phyloP scores from a whole-genome alignment of 305 asterid genomes.

The Ajuga reptans region DNA sequence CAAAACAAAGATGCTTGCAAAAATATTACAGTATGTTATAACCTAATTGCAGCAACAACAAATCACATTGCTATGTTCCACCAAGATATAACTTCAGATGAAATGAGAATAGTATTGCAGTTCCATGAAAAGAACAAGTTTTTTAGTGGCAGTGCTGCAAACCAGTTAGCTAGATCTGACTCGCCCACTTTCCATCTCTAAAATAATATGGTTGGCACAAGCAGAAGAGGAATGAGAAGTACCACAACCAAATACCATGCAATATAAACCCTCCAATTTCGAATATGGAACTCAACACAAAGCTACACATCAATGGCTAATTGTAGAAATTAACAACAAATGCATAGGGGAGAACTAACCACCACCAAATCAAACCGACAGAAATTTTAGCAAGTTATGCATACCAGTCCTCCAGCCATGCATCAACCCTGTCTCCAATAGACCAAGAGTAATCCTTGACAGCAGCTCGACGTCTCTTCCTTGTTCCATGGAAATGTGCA shows the following conservation, averaged over 20 bases:
- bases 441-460: slow-evolving; percentile 66
- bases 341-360: neutral
- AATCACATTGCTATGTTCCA: neutral
- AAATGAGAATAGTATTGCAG: neutral
- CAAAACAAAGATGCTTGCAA: slow-evolving; percentile 7
- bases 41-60: neutral
- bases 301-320: neutral
- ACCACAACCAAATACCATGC: neutral
- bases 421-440: slow-evolving; percentile 85
- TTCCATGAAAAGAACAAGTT: neutral
- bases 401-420: slow-evolving; percentile 68
- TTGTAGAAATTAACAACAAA: neutral
- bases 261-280: neutral
- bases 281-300: neutral
- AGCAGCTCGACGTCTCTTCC: slow-evolving; percentile 81
- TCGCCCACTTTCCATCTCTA: neutral
- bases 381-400: slow-evolving; percentile 12
- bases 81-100: slow-evolving; percentile 3
- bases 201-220: neutral
- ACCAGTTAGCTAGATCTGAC: neutral
- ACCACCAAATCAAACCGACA: slow-evolving; percentile 12
- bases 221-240: neutral
- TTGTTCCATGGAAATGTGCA: slow-evolving; percentile 49
- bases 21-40: neutral
- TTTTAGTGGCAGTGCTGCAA: neutral